A percentile compares a stretch with the other conserved stretches of the same genome.
These are phyloP conservation scores for Arabidopsis lyrata DNA, from an alignment of 441 rosid genomes.

Conservation along the genomic window DNA sequence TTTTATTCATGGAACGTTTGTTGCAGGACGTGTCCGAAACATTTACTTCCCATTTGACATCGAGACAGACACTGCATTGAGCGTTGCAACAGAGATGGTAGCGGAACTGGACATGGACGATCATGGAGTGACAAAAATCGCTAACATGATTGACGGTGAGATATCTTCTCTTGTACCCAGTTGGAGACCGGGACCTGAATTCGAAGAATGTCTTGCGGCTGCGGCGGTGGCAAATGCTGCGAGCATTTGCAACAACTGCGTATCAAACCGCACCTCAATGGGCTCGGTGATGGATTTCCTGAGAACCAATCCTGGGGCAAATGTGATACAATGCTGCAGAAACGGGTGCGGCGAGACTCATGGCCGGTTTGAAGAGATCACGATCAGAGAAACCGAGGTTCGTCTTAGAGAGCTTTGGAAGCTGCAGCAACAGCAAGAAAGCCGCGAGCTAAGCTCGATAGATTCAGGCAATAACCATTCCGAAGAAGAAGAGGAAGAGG, in stretches of 20 bases:
- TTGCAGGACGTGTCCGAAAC: constrained; percentile 78
- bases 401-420: constrained; percentile 72
- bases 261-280: constrained; percentile 74
- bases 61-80: constrained; percentile 80
- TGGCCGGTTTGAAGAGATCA: constrained; percentile 90
- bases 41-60: constrained; percentile 90
- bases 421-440: constrained; percentile 77
- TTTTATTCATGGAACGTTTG: not conserved
- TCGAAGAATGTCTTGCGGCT: constrained; percentile 57
- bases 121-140: constrained; percentile 86
- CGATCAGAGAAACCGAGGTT: constrained; percentile 51
- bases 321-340: constrained; percentile 64
- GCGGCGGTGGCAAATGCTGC: constrained; percentile 54
- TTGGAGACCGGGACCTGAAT: constrained; percentile 77
- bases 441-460: constrained; percentile 71
- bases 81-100: constrained; percentile 97
- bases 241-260: constrained; percentile 73
- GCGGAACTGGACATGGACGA: constrained; percentile 88
- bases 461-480: constrained; percentile 76
- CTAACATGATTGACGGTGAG: constrained; percentile 93
- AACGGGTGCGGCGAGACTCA: constrained; percentile 85
- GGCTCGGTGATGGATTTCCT: constrained; percentile 78
- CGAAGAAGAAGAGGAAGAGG: constrained; percentile 73
- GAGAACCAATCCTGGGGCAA: constrained; percentile 57
- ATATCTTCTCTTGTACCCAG: constrained; percentile 79